These are phyloP conservation scores for Omphalotus guepiniiformis DNA, from an alignment of 768 basidiomycete genomes.

Conservation along the genomic window DNA sequence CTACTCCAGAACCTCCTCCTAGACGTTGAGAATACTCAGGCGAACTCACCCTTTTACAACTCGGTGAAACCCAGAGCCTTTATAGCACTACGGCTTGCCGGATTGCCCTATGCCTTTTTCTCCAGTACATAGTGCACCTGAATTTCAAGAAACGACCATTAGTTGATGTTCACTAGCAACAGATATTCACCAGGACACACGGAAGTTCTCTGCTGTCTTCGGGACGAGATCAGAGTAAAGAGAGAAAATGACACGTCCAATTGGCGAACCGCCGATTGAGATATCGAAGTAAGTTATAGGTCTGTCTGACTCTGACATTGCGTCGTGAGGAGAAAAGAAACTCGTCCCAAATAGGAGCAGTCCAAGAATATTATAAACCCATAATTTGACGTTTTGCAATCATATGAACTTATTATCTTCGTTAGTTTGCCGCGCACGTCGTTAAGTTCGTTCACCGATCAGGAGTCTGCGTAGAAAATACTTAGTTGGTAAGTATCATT, in stretches of 20 bases:
- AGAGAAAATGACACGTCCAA: constrained; percentile 73
- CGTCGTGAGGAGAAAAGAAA: too few relatives aligned
- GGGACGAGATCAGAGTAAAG: constrained; percentile 87
- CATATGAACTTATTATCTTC: too few relatives aligned
- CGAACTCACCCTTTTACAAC: constrained; percentile 71
- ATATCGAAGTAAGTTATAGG: constrained; percentile 74
- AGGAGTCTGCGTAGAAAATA: too few relatives aligned
- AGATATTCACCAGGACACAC: constrained; percentile 35
- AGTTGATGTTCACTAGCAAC: too few relatives aligned
- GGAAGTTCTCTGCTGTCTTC: constrained; percentile 92
- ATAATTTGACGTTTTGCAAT: too few relatives aligned
- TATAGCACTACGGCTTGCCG: constrained; percentile 65
- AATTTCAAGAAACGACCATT: not conserved
- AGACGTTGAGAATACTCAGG: too few relatives aligned
- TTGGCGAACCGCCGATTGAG: constrained; percentile 64
- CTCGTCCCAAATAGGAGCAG: too few relatives aligned
- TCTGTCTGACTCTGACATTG: constrained; percentile 18
- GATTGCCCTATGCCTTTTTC: constrained; percentile 65
- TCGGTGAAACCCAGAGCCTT: constrained; percentile 72
- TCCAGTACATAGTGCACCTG: constrained; percentile 80
- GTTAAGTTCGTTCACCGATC: too few relatives aligned
- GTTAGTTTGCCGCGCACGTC: too few relatives aligned
- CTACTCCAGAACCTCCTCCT: constrained; percentile 11
- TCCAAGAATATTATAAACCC: too few relatives aligned
- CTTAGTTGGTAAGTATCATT: too few relatives aligned